These are phyloP conservation scores for Orbilia javanica DNA, from an alignment of 2,329 filamentous ascomycete species.

Conservation along the genomic window DNA sequence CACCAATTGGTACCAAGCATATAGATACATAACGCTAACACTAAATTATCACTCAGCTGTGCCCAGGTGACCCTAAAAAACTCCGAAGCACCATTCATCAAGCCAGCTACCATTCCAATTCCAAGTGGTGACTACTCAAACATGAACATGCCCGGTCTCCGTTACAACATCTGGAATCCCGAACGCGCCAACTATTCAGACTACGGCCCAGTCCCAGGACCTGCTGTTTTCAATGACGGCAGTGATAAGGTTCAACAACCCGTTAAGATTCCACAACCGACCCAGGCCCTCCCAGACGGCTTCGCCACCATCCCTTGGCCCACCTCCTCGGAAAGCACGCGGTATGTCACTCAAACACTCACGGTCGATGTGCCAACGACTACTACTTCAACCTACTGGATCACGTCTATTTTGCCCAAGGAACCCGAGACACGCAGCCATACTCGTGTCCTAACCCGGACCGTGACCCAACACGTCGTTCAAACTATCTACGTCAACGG, in stretches of 20 bases:
- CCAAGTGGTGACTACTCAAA: conserved; percentile 48
- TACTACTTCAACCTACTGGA: background rate
- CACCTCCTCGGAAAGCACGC: background rate
- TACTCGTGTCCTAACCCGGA: background rate
- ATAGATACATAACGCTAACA: background rate
- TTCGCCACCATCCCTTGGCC: conserved; percentile 52
- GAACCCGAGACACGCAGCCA: background rate
- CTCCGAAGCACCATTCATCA: conserved; percentile 32
- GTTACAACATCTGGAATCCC: conserved; percentile 55
- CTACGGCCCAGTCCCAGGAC: conserved; percentile 47
- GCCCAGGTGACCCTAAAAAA: conserved; percentile 42
- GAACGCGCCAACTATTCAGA: conserved; percentile 36
- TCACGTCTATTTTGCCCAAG: background rate
- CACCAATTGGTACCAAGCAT: too few species aligned
- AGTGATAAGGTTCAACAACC: conserved; percentile 3
- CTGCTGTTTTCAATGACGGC: conserved; percentile 39
- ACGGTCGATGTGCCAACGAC: background rate
- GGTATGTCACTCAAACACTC: background rate
- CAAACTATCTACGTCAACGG: conserved; percentile 13
- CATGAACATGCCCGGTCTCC: conserved; percentile 50
- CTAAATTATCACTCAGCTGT: conserved; percentile 15
- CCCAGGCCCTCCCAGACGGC: conserved; percentile 5
- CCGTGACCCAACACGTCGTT: background rate
- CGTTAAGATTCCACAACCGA: background rate
- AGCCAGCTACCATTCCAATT: conserved; percentile 34